Evolutionary conservation across 2,329 filamentous ascomycete species (phyloP).

Genomic region (Penicillium nordicum): DNA sequence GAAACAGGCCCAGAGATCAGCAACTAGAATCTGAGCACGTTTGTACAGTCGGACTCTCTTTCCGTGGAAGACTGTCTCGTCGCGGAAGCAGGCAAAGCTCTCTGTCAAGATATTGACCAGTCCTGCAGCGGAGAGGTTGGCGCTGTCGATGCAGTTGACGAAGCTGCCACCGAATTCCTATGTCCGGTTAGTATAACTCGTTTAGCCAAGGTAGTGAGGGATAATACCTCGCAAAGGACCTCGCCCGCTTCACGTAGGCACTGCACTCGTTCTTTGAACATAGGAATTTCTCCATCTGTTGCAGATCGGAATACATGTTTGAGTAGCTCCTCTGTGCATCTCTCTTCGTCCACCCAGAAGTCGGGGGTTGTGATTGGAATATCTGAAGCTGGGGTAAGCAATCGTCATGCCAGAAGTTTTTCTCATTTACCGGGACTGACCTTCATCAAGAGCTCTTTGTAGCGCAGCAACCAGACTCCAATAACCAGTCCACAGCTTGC

Average conservation of each 20-base stretch:
- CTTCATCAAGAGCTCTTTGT: constrained; percentile 84
- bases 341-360: constrained; percentile 76
- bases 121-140: constrained; percentile 73
- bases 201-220: not conserved
- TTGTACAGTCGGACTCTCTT: constrained; percentile 81
- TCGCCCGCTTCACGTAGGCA: constrained; percentile 80
- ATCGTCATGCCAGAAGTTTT: not conserved
- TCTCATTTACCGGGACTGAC: constrained; percentile 42
- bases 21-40: constrained; percentile 91
- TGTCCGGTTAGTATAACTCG: constrained; percentile 3
- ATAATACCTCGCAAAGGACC: constrained; percentile 69
- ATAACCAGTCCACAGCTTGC: constrained; percentile 85
- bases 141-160: constrained; percentile 67
- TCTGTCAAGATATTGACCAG: constrained; percentile 82
- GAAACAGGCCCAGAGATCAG: constrained; percentile 95
- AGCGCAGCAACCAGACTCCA: constrained; percentile 88
- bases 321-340: constrained; percentile 71
- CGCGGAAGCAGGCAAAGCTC: constrained; percentile 81
- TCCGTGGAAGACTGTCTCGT: constrained; percentile 72
- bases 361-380: constrained; percentile 85
- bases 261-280: constrained; percentile 71
- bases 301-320: constrained; percentile 78
- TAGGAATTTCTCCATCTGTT: constrained; percentile 80
- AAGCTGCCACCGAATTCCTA: constrained; percentile 76
- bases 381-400: constrained; percentile 44